phyloP scores from a whole-genome alignment of 2,329 filamentous ascomycete genomes.

The Aspergillaceae sp. region DNA sequence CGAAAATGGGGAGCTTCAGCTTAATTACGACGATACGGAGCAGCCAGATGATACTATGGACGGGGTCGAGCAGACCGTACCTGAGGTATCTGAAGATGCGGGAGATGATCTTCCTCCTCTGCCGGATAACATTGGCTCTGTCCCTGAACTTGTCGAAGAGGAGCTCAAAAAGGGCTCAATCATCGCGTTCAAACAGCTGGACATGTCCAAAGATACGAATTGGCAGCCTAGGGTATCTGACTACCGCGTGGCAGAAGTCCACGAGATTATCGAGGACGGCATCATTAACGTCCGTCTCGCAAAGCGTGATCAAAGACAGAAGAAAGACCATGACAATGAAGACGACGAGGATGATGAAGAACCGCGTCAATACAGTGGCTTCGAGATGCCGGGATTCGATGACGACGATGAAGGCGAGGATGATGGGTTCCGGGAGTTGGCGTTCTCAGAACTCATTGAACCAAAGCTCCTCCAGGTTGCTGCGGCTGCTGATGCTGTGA shows the following conservation, averaged over 20 bases:
- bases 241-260: conserved; percentile 58
- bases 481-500: conserved; percentile 13
- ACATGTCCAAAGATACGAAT: conserved; percentile 39
- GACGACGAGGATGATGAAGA: conserved; percentile 51
- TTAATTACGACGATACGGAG: conserved; percentile 41
- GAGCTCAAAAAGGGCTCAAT: conserved; percentile 30
- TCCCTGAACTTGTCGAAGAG: conserved; percentile 41
- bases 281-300: conserved; percentile 58
- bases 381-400: conserved; percentile 62
- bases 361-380: conserved; percentile 64
- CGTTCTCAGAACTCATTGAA: conserved; percentile 57
- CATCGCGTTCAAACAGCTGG: conserved; percentile 41
- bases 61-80: conserved; percentile 10
- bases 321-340: conserved; percentile 50
- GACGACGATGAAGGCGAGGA: conserved; percentile 44
- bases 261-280: conserved; percentile 43
- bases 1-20: conserved; percentile 15
- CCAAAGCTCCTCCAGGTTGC: conserved; percentile 53
- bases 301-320: conserved; percentile 54
- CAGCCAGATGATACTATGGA: conserved; percentile 7
- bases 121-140: conserved; percentile 53
- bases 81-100: conserved; percentile 26
- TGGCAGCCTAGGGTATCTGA: conserved; percentile 42
- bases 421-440: conserved; percentile 53
- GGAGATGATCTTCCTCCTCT: conserved; percentile 42